Percentiles rank a stretch among this genome's conserved stretches.
These are phyloP conservation scores for Calonectria honghensis DNA, from an alignment of 2,329 filamentous ascomycete genomes.

Conservation along the genomic window DNA sequence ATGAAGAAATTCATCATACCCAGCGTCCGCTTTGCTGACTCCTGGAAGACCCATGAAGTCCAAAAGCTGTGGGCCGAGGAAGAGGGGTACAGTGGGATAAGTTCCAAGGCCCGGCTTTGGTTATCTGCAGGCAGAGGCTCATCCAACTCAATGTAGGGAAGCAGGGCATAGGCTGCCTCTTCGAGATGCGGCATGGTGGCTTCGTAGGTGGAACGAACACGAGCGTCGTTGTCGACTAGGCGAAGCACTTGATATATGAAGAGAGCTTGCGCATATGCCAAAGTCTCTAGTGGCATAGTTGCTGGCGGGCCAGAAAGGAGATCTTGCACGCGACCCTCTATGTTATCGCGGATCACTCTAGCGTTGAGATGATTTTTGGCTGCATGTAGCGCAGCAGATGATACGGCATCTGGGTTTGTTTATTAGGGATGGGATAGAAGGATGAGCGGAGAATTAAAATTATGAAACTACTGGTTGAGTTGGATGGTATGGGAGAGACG, in stretches of 20 bases:
- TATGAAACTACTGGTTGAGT: background rate
- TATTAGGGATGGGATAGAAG: slow-evolving; percentile 6
- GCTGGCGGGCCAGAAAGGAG: slow-evolving; percentile 22
- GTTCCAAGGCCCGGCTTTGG: slow-evolving; percentile 4
- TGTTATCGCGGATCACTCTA: slow-evolving; percentile 31
- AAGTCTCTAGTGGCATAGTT: slow-evolving; percentile 21
- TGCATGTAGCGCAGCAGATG: slow-evolving; percentile 21
- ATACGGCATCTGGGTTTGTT: slow-evolving; percentile 27
- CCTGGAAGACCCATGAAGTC: slow-evolving; percentile 32
- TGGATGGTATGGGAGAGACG: slow-evolving; percentile 19
- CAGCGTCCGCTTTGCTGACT: slow-evolving; percentile 27
- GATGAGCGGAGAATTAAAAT: background rate
- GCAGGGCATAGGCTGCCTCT: slow-evolving; percentile 24
- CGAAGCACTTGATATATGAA: slow-evolving; percentile 32
- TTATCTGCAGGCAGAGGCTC: slow-evolving; percentile 14
- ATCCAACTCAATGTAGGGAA: slow-evolving; percentile 24
- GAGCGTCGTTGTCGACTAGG: slow-evolving; percentile 22
- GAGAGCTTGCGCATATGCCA: slow-evolving; percentile 32
- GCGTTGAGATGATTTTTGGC: slow-evolving; percentile 23
- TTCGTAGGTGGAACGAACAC: slow-evolving; percentile 27
- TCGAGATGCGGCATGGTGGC: slow-evolving; percentile 31
- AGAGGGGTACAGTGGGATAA: slow-evolving; percentile 10
- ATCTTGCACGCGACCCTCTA: slow-evolving; percentile 32
- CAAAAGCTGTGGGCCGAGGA: slow-evolving; percentile 14
- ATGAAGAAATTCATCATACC: slow-evolving; percentile 25